These are phyloP conservation scores for Starmerella riodocensis DNA, from an alignment of 805 yeast genomes.

Conservation along the genomic window DNA sequence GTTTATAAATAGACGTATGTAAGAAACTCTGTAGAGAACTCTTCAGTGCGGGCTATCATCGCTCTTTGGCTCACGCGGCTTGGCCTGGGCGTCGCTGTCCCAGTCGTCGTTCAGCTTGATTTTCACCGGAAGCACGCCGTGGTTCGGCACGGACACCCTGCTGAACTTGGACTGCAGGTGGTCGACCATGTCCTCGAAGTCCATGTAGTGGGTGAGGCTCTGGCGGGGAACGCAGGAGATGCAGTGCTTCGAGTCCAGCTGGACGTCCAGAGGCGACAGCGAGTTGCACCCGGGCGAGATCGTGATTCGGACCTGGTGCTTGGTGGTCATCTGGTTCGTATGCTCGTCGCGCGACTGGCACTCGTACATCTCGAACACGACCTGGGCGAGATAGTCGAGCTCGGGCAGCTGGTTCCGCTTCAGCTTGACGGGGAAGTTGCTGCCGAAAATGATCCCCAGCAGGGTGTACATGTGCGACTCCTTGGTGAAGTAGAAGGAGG, in stretches of 20 bases:
- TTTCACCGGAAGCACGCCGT: constrained; percentile 30
- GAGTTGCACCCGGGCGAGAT: constrained; percentile 97
- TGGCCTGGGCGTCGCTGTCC: neutral
- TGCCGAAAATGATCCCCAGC: constrained; percentile 77
- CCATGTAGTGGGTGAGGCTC: constrained; percentile 82
- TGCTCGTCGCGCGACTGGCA: constrained; percentile 43
- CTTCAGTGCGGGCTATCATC: neutral
- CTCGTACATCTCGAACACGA: constrained; percentile 85
- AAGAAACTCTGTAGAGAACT: neutral
- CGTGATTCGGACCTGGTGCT: constrained; percentile 81
- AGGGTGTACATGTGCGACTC: constrained; percentile 94
- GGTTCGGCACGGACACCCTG: constrained; percentile 82
- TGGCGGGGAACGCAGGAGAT: constrained; percentile 90
- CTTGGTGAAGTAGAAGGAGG: constrained; percentile 84
- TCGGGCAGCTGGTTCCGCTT: constrained; percentile 94
- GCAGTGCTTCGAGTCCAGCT: constrained; percentile 88
- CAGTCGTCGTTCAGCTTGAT: constrained; percentile 14
- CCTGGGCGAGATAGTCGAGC: constrained; percentile 86
- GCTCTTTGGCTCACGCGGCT: neutral
- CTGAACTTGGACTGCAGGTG: constrained; percentile 68
- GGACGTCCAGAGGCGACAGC: constrained; percentile 93
- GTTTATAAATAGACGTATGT: neutral
- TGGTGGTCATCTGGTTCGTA: constrained; percentile 38
- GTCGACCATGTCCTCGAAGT: constrained; percentile 74
- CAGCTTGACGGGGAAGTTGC: constrained; percentile 87